phyloP scores from a whole-genome alignment of 306 rosid genomes.

The Elaeagnus macrophylla region DNA sequence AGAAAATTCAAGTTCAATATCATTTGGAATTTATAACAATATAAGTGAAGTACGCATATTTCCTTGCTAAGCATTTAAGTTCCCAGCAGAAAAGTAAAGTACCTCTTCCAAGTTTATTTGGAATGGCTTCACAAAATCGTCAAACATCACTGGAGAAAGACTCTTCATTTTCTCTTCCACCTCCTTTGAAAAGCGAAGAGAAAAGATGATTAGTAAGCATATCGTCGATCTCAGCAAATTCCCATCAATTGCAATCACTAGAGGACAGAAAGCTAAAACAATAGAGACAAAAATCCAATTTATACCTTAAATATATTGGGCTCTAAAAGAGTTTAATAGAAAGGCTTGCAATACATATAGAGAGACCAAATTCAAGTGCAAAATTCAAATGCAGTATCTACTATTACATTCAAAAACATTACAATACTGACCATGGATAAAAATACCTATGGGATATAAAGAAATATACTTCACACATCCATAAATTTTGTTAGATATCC shows the following conservation, averaged over 20 bases:
- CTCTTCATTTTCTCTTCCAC: constrained; percentile 69
- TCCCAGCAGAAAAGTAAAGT: constrained; percentile 16
- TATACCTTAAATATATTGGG: no score
- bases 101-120: constrained; percentile 74
- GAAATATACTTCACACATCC: no score
- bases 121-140: constrained; percentile 75
- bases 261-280: neutral
- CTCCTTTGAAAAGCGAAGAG: constrained; percentile 38
- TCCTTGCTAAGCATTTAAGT: no score
- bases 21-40: neutral
- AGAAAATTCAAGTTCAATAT: neutral
- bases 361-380: no score
- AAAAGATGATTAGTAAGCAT: constrained; percentile 8
- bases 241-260: constrained; percentile 7
- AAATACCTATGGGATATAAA: no score
- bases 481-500: no score
- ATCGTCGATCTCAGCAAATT: neutral
- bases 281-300: no score
- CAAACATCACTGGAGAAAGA: constrained; percentile 74
- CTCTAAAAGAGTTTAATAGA: no score
- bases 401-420: no score
- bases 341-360: no score
- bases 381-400: no score
- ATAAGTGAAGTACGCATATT: neutral
- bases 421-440: no score